Evolutionary conservation across 164 flowering plant genomes (phyloP).

Genomic region (Macadamia integrifolia): DNA sequence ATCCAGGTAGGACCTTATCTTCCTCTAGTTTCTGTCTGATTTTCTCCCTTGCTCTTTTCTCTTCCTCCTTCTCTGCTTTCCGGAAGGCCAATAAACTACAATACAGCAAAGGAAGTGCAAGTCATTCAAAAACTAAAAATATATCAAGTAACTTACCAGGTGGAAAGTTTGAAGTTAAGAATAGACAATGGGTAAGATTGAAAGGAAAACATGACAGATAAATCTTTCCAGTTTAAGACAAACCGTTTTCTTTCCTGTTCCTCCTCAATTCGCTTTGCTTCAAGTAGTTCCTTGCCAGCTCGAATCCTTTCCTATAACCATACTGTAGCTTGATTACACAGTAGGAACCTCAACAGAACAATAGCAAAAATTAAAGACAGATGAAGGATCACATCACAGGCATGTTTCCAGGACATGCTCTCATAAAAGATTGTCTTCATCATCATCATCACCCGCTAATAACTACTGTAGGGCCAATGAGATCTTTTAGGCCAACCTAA

Average conservation of each 20-base stretch:
- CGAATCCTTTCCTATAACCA: constrained; percentile 84
- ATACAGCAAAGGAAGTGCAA: constrained; percentile 8
- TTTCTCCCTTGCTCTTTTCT: constrained; percentile 92
- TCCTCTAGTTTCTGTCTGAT: constrained; percentile 94
- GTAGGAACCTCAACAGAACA: neutral
- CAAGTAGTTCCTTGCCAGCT: constrained; percentile 86
- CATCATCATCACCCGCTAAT: too few species aligned
- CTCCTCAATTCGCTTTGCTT: constrained; percentile 97
- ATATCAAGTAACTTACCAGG: too few species aligned
- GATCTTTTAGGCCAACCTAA: too few species aligned
- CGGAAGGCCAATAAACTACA: constrained; percentile 74
- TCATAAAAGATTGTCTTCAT: too few species aligned
- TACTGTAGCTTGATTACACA: constrained; percentile 2
- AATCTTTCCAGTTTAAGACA: constrained; percentile 13
- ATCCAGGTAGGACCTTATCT: constrained; percentile 60
- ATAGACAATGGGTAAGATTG: neutral
- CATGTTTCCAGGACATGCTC: too few species aligned
- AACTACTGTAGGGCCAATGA: too few species aligned
- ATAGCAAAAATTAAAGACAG: neutral
- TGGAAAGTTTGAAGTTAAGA: neutral
- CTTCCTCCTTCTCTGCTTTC: constrained; percentile 99
- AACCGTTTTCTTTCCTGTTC: constrained; percentile 98
- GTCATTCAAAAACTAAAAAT: neutral
- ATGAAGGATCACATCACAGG: neutral
- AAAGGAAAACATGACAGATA: constrained; percentile 3